phyloP scores from a whole-genome alignment of 2,329 filamentous ascomycete genomes.

The Coniochaeta sp. region DNA sequence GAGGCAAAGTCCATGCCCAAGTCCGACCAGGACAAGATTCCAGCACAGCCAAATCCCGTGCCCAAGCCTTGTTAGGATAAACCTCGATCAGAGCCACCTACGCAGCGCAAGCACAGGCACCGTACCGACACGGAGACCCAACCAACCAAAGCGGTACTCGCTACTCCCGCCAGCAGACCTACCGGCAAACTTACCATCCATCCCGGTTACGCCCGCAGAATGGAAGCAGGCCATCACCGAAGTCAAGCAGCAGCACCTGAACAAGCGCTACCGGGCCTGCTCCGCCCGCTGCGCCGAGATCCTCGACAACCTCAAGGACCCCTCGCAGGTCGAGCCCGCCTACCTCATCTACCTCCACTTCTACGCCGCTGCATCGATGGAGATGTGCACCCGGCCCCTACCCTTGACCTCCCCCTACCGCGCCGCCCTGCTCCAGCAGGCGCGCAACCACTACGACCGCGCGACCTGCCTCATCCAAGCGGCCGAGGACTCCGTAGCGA shows the following conservation, averaged over 20 bases:
- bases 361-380: conserved; percentile 53
- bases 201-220: conserved; percentile 38
- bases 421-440: conserved; percentile 40
- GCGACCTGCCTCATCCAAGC: conserved; percentile 40
- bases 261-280: conserved; percentile 45
- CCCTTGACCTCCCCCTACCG: conserved; percentile 38
- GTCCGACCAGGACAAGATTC: too few species aligned
- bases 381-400: conserved; percentile 46
- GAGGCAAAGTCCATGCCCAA: too few species aligned
- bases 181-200: too few species aligned
- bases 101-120: conserved; percentile 9
- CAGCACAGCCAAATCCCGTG: too few species aligned
- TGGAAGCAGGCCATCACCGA: conserved; percentile 46
- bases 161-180: conserved; percentile 10
- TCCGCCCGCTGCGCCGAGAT: conserved; percentile 46
- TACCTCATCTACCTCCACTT: conserved; percentile 55
- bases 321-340: conserved; percentile 39
- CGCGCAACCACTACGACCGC: conserved; percentile 42
- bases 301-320: conserved; percentile 38
- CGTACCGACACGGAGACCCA: conserved; percentile 10
- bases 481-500: conserved; percentile 32
- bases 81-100: conserved; percentile 4
- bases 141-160: conserved; percentile 15
- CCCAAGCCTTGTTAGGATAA: too few species aligned
- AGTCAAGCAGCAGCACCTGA: conserved; percentile 46